These are phyloP conservation scores for Cystofilobasidium ferigula DNA, from an alignment of 768 basidiomycete species.

Conservation along the genomic window DNA sequence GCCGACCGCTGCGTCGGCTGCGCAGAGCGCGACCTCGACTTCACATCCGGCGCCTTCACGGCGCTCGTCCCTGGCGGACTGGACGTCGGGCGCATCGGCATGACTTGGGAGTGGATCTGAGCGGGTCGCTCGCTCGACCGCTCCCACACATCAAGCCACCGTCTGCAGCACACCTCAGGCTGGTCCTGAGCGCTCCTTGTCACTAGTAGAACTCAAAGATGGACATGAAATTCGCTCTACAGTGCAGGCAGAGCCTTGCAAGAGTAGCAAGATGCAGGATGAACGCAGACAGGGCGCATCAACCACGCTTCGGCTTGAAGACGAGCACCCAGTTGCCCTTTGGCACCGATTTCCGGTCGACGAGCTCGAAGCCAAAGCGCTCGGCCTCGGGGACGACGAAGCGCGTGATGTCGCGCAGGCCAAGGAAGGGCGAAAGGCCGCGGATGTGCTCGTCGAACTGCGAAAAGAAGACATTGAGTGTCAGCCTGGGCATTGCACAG, in stretches of 20 bases:
- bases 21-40: slow-evolving; percentile 27
- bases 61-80: slow-evolving; percentile 24
- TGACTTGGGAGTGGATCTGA: slow-evolving; percentile 28
- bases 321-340: slow-evolving; percentile 4
- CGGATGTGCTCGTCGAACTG: slow-evolving; percentile 13
- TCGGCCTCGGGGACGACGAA: slow-evolving; percentile 6
- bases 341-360: neutral
- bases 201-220: neutral
- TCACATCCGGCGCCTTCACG: slow-evolving; percentile 25
- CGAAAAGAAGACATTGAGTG: neutral
- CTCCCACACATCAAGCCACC: too few species aligned
- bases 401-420: slow-evolving; percentile 13
- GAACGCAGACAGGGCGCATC: too few species aligned
- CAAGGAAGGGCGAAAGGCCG: neutral
- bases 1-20: slow-evolving; percentile 59
- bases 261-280: too few species aligned
- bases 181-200: too few species aligned
- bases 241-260: too few species aligned
- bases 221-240: too few species aligned
- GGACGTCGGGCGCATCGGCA: slow-evolving; percentile 24
- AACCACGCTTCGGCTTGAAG: neutral
- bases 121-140: neutral
- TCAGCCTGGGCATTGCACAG: neutral
- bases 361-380: neutral
- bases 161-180: too few species aligned